Evolutionary conservation across 2,329 filamentous ascomycete genomes (phyloP).

Genomic region (Chlorencoelia australis): DNA sequence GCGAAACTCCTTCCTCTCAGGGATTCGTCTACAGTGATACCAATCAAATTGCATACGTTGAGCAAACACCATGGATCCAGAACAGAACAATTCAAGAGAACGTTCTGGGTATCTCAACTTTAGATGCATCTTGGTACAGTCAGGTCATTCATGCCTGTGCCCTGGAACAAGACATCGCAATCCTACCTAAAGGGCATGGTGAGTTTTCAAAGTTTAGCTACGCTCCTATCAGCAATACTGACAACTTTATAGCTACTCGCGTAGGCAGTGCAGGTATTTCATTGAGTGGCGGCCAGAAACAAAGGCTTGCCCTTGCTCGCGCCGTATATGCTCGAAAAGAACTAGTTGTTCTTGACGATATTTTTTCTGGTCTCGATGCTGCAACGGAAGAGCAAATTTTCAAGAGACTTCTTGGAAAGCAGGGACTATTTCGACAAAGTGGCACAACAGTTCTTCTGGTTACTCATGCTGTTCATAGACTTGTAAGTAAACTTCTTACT

Average conservation of each 20-base stretch:
- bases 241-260: conserved; percentile 11
- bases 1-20: conserved; percentile 18
- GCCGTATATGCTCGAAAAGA: conserved; percentile 30
- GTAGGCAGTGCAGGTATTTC: conserved; percentile 27
- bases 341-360: conserved; percentile 23
- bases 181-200: conserved; percentile 51
- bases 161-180: conserved; percentile 47
- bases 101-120: conserved; percentile 31
- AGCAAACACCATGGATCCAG: conserved; percentile 36
- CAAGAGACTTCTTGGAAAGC: conserved; percentile 13
- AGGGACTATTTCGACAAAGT: conserved; percentile 15
- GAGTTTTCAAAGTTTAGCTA: conserved; percentile 40
- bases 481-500: too few relatives aligned
- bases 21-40: conserved; percentile 18
- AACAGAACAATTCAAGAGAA: conserved; percentile 34
- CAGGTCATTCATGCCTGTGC: conserved; percentile 56
- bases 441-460: conserved; percentile 30
- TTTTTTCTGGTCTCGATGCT: conserved; percentile 23
- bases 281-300: conserved; percentile 25
- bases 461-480: conserved; percentile 26
- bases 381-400: conserved; percentile 21
- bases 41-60: conserved; percentile 30
- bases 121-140: conserved; percentile 50
- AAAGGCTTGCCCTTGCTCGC: conserved; percentile 48
- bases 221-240: background rate